Evolutionary conservation across 2,329 filamentous ascomycete genomes (phyloP).

Genomic region (Penicillium sp.): DNA sequence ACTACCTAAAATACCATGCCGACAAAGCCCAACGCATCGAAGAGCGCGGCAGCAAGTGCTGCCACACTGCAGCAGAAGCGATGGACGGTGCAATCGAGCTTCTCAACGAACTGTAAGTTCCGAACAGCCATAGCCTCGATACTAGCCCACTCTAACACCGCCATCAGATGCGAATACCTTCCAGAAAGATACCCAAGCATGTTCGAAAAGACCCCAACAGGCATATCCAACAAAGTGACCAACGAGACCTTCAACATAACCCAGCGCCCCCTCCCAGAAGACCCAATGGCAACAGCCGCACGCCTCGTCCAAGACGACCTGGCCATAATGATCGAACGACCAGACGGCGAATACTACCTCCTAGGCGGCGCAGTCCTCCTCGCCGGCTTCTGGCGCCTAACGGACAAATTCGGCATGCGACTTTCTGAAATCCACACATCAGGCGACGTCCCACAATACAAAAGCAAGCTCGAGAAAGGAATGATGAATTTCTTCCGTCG

Average conservation of each 20-base stretch:
- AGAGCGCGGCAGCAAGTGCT: slow-evolving; percentile 68
- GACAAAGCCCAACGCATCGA: slow-evolving; percentile 69
- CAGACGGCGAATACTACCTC: slow-evolving; percentile 79
- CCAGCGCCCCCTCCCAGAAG: slow-evolving; percentile 66
- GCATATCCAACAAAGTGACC: slow-evolving; percentile 71
- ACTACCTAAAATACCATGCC: slow-evolving; percentile 71
- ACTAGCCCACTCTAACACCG: slow-evolving; percentile 2
- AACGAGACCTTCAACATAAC: slow-evolving; percentile 70
- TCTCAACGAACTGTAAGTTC: slow-evolving; percentile 65
- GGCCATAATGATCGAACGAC: slow-evolving; percentile 76
- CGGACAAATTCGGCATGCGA: slow-evolving; percentile 79
- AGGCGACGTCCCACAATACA: slow-evolving; percentile 73
- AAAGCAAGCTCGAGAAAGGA: slow-evolving; percentile 70
- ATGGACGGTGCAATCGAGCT: slow-evolving; percentile 73
- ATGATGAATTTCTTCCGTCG: slow-evolving; percentile 82
- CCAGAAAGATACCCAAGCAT: slow-evolving; percentile 73
- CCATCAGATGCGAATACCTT: slow-evolving; percentile 59
- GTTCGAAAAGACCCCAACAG: slow-evolving; percentile 63
- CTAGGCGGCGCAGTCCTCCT: slow-evolving; percentile 75
- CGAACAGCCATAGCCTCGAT: neutral
- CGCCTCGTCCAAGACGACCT: slow-evolving; percentile 79
- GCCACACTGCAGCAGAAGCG: slow-evolving; percentile 67
- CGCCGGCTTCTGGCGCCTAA: slow-evolving; percentile 79
- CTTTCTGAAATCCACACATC: slow-evolving; percentile 77
- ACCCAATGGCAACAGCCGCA: slow-evolving; percentile 74